A percentile compares a stretch with the other conserved stretches of the same genome.
Conservation (phyloP, 2,329 filamentous ascomycete genomes). For the Penicillium italicum region DNA sequence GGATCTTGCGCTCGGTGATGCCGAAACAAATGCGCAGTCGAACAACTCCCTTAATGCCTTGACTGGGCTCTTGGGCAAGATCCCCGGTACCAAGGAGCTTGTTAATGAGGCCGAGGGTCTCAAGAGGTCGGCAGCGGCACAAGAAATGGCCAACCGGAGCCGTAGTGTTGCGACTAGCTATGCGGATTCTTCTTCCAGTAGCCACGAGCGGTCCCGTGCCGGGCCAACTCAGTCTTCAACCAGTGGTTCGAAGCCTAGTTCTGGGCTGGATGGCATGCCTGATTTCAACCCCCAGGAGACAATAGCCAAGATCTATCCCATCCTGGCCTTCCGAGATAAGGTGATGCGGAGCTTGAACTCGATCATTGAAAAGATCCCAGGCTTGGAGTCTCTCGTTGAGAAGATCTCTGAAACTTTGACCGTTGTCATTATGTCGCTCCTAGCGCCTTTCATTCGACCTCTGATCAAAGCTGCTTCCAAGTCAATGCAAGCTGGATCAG, state of each 20-base stretch:
- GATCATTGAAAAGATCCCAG: slow-evolving; percentile 84
- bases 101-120: slow-evolving; percentile 64
- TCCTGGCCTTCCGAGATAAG: slow-evolving; percentile 88
- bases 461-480: slow-evolving; percentile 85
- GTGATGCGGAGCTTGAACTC: slow-evolving; percentile 83
- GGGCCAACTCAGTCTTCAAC: slow-evolving; percentile 44
- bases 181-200: slow-evolving; percentile 15
- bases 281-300: slow-evolving; percentile 76
- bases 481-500: slow-evolving; percentile 79
- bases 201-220: slow-evolving; percentile 27
- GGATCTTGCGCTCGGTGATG: slow-evolving; percentile 68
- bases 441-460: slow-evolving; percentile 87
- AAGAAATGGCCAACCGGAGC: slow-evolving; percentile 57
- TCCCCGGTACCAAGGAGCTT: slow-evolving; percentile 69
- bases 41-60: slow-evolving; percentile 55
- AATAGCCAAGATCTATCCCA: slow-evolving; percentile 83
- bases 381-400: slow-evolving; percentile 82
- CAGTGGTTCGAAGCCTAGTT: slow-evolving; percentile 35
- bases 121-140: slow-evolving; percentile 58
- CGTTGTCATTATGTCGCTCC: slow-evolving; percentile 81
- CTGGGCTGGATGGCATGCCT: slow-evolving; percentile 69
- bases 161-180: slow-evolving; percentile 33
- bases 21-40: slow-evolving; percentile 51
- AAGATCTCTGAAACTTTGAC: slow-evolving; percentile 92
- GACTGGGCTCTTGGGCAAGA: slow-evolving; percentile 67